phyloP scores from a whole-genome alignment of 2,329 filamentous ascomycete genomes.

The Pestalotiopsis sp. region DNA sequence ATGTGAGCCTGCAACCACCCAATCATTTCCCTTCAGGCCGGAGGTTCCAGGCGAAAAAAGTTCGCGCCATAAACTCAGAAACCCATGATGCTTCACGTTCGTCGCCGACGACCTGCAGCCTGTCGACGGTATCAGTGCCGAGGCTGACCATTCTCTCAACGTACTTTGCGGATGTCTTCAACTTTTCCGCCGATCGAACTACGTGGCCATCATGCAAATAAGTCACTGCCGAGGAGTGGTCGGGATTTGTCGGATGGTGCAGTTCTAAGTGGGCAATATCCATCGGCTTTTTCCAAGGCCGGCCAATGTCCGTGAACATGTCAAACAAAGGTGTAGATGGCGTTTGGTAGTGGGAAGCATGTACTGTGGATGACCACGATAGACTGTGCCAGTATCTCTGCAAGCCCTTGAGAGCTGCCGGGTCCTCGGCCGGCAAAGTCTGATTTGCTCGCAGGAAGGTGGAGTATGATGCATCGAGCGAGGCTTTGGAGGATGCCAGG shows the following conservation, averaged over 20 bases:
- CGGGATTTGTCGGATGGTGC: slow-evolving; percentile 55
- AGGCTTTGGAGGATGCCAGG: slow-evolving; percentile 18
- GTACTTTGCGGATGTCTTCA: background rate
- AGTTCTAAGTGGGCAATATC: slow-evolving; percentile 58
- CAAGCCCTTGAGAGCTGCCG: slow-evolving; percentile 38
- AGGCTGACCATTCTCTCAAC: slow-evolving; percentile 13
- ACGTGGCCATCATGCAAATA: slow-evolving; percentile 38
- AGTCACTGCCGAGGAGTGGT: slow-evolving; percentile 47
- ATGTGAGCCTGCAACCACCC: background rate
- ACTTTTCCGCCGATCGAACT: background rate
- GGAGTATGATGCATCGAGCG: slow-evolving; percentile 52
- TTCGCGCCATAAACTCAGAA: slow-evolving; percentile 15
- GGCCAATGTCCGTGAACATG: slow-evolving; percentile 50
- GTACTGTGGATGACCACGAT: slow-evolving; percentile 55
- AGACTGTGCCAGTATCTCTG: slow-evolving; percentile 48
- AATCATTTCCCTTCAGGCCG: background rate
- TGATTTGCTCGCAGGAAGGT: slow-evolving; percentile 49
- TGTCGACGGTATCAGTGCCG: slow-evolving; percentile 14
- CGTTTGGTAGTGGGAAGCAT: slow-evolving; percentile 45
- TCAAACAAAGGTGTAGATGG: slow-evolving; percentile 55
- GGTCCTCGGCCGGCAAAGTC: slow-evolving; percentile 38
- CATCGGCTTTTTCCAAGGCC: slow-evolving; percentile 41
- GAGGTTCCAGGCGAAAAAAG: slow-evolving; percentile 17
- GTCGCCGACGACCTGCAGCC: slow-evolving; percentile 14
- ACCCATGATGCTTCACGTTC: slow-evolving; percentile 17